Evolutionary conservation across 345 rosid genomes (phyloP).

Genomic region (Mangifera indica): DNA sequence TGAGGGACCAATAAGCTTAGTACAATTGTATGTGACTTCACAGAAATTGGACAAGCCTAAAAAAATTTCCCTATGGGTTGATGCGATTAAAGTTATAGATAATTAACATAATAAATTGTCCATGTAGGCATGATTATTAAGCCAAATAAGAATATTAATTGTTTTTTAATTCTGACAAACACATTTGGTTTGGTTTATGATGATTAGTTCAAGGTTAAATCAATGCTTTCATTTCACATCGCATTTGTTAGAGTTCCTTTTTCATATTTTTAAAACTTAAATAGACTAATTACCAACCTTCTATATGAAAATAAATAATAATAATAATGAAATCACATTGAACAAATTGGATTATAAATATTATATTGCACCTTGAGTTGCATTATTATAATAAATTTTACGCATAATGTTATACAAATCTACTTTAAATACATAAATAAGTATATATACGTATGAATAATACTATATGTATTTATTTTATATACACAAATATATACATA

Average conservation of each 20-base stretch:
- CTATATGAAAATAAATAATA: too few relatives aligned
- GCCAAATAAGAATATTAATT: not conserved
- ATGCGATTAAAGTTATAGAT: not conserved
- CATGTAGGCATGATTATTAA: not conserved
- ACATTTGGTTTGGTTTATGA: not conserved
- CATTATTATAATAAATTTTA: too few relatives aligned
- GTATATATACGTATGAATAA: too few relatives aligned
- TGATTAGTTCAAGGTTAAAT: not conserved
- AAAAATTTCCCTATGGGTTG: not conserved
- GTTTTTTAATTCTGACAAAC: too few relatives aligned
- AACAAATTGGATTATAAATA: not conserved
- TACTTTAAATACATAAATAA: too few relatives aligned
- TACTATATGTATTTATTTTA: too few relatives aligned
- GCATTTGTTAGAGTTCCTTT: constrained; percentile 10
- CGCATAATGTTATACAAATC: too few relatives aligned
- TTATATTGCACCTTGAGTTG: too few relatives aligned
- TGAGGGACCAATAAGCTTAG: too few relatives aligned
- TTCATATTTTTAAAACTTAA: not conserved
- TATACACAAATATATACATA: too few relatives aligned
- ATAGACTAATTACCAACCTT: constrained; percentile 3
- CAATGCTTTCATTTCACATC: not conserved
- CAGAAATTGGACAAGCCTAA: too few relatives aligned
- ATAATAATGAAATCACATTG: not conserved
- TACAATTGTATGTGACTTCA: not conserved
- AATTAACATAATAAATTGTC: too few relatives aligned